A percentile compares a stretch with the other conserved stretches of the same genome.
phyloP scores from a whole-genome alignment of 208 protist species.

The Acanthamoeba royreba region DNA sequence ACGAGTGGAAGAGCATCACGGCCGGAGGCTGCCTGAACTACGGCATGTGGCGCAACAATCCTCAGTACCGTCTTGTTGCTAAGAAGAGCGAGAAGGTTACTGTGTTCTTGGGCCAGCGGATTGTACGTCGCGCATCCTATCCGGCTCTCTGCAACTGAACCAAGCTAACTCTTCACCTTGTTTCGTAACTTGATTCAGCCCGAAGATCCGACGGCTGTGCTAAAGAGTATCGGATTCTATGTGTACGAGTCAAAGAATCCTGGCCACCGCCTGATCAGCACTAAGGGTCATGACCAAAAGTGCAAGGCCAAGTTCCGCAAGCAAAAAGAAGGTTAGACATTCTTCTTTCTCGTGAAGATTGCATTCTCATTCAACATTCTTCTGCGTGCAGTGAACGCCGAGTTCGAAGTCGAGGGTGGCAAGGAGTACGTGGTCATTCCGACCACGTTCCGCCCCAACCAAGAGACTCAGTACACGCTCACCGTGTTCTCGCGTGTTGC shows the following conservation, averaged over 20 bases:
- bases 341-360: not conserved
- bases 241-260: not conserved
- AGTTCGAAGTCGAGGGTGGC: not conserved
- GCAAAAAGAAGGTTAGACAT: not conserved
- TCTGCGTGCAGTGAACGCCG: not conserved
- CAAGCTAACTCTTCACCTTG: not conserved
- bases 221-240: slow-evolving; percentile 3
- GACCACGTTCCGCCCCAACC: not conserved
- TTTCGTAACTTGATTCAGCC: not conserved
- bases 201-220: not conserved
- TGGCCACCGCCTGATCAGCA: not conserved
- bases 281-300: not conserved
- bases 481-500: not conserved
- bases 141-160: too few relatives aligned
- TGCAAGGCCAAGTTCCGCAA: not conserved
- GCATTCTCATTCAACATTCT: not conserved
- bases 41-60: not conserved
- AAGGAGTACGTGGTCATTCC: not conserved
- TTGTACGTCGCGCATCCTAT: not conserved
- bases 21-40: not conserved
- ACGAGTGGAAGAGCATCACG: slow-evolving; percentile 12
- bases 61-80: not conserved
- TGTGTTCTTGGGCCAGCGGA: not conserved
- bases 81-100: not conserved
- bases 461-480: not conserved